These are phyloP conservation scores for Penicillium antarcticum DNA, from an alignment of 495 filamentous ascomycete genomes.

Conservation along the genomic window DNA sequence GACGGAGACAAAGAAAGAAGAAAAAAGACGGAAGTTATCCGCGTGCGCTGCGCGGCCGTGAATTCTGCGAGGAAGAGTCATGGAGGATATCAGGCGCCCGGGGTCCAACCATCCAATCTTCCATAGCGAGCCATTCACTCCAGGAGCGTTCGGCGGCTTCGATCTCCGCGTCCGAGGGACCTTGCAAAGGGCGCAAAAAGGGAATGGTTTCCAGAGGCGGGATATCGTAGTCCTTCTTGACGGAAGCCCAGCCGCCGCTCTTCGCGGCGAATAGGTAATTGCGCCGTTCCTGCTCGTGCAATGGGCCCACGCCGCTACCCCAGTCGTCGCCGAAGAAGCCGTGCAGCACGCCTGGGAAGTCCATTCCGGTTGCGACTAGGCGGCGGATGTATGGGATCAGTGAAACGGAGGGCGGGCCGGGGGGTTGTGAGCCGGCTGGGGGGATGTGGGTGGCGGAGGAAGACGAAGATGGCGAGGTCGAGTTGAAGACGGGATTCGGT, in stretches of 20 bases:
- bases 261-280: slow-evolving; percentile 97
- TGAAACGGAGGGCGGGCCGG: slow-evolving; percentile 54
- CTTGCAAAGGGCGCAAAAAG: slow-evolving; percentile 76
- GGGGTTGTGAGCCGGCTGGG: slow-evolving; percentile 16
- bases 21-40: slow-evolving; percentile 14
- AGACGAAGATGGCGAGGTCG: slow-evolving; percentile 29
- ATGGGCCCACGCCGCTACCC: slow-evolving; percentile 67
- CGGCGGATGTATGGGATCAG: slow-evolving; percentile 88
- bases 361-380: slow-evolving; percentile 87
- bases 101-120: slow-evolving; percentile 89
- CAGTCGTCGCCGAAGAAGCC: slow-evolving; percentile 96
- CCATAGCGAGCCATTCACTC: slow-evolving; percentile 88
- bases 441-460: slow-evolving; percentile 25
- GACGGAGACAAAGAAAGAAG: slow-evolving; percentile 1
- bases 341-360: slow-evolving; percentile 78
- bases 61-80: slow-evolving; percentile 41
- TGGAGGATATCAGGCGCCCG: slow-evolving; percentile 49
- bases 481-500: slow-evolving; percentile 35
- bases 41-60: slow-evolving; percentile 34
- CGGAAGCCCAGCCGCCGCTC: slow-evolving; percentile 78
- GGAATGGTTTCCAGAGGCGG: slow-evolving; percentile 75
- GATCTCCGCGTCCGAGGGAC: slow-evolving; percentile 75
- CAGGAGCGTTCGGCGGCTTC: slow-evolving; percentile 76
- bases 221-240: slow-evolving; percentile 90
- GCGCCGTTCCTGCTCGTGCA: slow-evolving; percentile 86